Conservation (phyloP, 352 stramenopile genomes). For the Phytophthora palmivora region DNA sequence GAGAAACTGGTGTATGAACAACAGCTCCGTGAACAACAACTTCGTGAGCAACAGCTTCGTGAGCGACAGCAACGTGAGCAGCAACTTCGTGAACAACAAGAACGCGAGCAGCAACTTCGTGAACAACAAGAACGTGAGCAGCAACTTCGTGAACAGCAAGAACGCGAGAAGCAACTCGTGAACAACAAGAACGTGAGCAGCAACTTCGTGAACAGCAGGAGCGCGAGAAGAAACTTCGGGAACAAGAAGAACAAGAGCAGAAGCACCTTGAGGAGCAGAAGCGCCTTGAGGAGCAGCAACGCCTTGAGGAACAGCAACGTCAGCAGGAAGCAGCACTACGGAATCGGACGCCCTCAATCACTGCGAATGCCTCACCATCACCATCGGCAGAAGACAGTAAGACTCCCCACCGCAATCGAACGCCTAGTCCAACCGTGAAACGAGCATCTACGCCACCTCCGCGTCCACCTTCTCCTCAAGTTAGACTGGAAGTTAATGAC, state of each 20-base stretch:
- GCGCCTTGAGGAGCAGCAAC: too few relatives aligned
- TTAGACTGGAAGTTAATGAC: slow-evolving; percentile 17
- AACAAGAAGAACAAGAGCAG: too few relatives aligned
- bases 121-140: slow-evolving; percentile 31
- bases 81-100: slow-evolving; percentile 14
- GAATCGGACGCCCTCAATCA: slow-evolving; percentile 45
- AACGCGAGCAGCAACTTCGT: slow-evolving; percentile 21
- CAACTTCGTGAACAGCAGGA: too few relatives aligned
- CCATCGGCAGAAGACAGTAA: slow-evolving; percentile 19
- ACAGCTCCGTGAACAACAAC: slow-evolving; percentile 13
- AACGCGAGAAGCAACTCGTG: too few relatives aligned
- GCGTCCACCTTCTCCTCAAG: slow-evolving; percentile 37
- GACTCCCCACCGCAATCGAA: slow-evolving; percentile 18
- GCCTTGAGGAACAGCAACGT: slow-evolving; percentile 13
- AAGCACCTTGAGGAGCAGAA: too few relatives aligned
- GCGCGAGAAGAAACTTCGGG: too few relatives aligned
- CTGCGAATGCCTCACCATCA: slow-evolving; percentile 33
- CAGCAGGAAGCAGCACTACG: slow-evolving; percentile 25
- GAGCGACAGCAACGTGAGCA: slow-evolving; percentile 21
- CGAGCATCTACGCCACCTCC: slow-evolving; percentile 35
- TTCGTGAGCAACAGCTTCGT: slow-evolving; percentile 4
- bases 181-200: slow-evolving; percentile 15
- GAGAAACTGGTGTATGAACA: too few relatives aligned
- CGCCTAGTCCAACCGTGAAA: slow-evolving; percentile 38
- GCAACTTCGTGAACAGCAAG: too few relatives aligned